Evolutionary conservation across 495 filamentous ascomycete species (phyloP).

Genomic region (Xylaria intraflava): DNA sequence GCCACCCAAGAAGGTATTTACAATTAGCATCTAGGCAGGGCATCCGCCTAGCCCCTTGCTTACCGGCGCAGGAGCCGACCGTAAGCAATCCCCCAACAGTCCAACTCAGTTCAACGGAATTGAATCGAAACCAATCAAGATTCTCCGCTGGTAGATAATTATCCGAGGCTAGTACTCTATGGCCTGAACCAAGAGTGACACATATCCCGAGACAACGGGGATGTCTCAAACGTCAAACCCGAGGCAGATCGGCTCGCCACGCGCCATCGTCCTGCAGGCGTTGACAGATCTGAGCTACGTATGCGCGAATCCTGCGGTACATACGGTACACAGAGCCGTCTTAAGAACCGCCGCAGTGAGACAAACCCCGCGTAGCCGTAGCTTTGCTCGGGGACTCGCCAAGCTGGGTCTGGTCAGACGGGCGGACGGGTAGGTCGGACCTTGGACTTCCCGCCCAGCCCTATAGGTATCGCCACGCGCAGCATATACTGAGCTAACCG

Average conservation of each 20-base stretch:
- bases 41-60: neutral
- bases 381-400: neutral
- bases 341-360: neutral
- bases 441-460: no score
- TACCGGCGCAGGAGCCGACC: no score
- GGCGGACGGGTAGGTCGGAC: no score
- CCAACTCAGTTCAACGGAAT: neutral
- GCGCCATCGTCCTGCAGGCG: neutral
- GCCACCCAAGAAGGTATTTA: no score
- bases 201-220: neutral
- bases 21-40: no score
- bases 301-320: neutral
- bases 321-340: neutral
- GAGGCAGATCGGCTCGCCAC: neutral
- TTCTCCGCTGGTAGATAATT: neutral
- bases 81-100: no score
- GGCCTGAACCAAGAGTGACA: neutral
- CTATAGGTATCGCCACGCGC: neutral
- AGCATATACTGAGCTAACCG: neutral
- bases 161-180: neutral
- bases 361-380: slow-evolving; percentile 1
- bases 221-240: slow-evolving; percentile 5
- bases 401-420: neutral
- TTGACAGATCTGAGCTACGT: neutral
- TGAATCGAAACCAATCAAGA: neutral